Base-by-base conservation (phyloP, 345 rosid species). In the Gynandropsis gynandra region DNA sequence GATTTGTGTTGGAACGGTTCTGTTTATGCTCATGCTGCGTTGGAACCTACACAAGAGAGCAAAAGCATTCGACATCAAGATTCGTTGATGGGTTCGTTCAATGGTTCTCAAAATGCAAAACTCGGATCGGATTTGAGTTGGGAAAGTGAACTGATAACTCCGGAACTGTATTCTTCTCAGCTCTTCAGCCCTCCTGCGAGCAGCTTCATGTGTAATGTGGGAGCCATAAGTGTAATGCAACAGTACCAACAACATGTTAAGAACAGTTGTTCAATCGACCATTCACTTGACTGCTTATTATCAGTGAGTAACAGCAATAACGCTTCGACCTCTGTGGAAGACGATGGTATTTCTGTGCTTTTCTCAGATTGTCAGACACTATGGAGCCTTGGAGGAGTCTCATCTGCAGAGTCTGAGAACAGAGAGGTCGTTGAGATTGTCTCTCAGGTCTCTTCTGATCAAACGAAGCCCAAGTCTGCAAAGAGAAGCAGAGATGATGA, bases 401-500 rank as follows among this genome's bases (percentile, higher is more conserved):
- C 95, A 36, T 80, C 95, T 11, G 87, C 89, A 19, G 97, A 88
- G 48, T 84, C 89, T 0, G 83, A 74, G 63, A 76, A 76, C 70
- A 73, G 53, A 42, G 77, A 74, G 74, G 57, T 66, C 36, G 64
- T 72, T 12, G 76, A 75, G 66, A 66, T 67, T 0, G 29, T 24
- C 29, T 24, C 29, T 24, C 29, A 5, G 29, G 29, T 24, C 29
- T 2, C 29, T 24, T 24, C 29, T 2, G 29, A 24, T 24, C 18
- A 57, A 48, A 32, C 46, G 1, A 67, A 54, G 52, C 54, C 65
- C 10, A 56, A 63, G 57, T 48, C 66, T 54, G 47, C 62, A 32
- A 77, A 75, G 71, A 75, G 82, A 58, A 64, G 41, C 59, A 68
- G 52, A 34, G 67, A 2, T 29, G 72, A 68, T 21, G 59, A 58